These are phyloP conservation scores for Sporothrix dimorphospora DNA, from an alignment of 2,329 filamentous ascomycete species.

Conservation along the genomic window DNA sequence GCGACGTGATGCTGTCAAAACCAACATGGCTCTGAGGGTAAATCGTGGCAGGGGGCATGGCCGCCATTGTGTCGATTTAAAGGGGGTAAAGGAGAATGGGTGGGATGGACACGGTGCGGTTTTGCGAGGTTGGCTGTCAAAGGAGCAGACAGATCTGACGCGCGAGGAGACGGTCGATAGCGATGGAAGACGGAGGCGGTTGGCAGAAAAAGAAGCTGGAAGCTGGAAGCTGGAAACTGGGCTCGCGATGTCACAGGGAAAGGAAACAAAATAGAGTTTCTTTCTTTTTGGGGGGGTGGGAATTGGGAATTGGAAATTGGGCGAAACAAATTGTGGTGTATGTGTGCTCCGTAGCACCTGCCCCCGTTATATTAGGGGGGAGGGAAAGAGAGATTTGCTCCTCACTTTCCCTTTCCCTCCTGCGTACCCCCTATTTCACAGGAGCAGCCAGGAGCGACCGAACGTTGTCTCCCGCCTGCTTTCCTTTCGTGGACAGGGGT, in stretches of 20 bases:
- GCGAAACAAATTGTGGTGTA: constrained; percentile 31
- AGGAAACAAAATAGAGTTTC: constrained; percentile 28
- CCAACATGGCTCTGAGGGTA: constrained; percentile 98
- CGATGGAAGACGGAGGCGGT: neutral
- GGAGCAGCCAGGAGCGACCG: constrained; percentile 25
- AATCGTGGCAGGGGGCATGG: constrained; percentile 71
- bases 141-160: neutral
- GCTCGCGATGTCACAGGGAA: constrained; percentile 29
- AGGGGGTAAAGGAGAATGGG: constrained; percentile 20
- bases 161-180: constrained; percentile 7
- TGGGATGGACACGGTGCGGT: neutral
- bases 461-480: constrained; percentile 14
- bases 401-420: constrained; percentile 20
- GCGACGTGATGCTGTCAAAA: constrained; percentile 99
- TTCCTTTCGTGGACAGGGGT: constrained; percentile 30
- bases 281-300: constrained; percentile 23
- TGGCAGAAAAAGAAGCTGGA: constrained; percentile 20
- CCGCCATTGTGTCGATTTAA: constrained; percentile 49
- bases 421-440: constrained; percentile 29
- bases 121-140: neutral
- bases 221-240: constrained; percentile 21
- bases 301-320: constrained; percentile 29
- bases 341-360: constrained; percentile 25
- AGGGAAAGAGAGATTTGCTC: constrained; percentile 26
- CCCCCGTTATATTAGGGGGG: constrained; percentile 29